Evolutionary conservation across 2,329 filamentous ascomycete species (phyloP).

Genomic region (Sarocladiaceae sp.): DNA sequence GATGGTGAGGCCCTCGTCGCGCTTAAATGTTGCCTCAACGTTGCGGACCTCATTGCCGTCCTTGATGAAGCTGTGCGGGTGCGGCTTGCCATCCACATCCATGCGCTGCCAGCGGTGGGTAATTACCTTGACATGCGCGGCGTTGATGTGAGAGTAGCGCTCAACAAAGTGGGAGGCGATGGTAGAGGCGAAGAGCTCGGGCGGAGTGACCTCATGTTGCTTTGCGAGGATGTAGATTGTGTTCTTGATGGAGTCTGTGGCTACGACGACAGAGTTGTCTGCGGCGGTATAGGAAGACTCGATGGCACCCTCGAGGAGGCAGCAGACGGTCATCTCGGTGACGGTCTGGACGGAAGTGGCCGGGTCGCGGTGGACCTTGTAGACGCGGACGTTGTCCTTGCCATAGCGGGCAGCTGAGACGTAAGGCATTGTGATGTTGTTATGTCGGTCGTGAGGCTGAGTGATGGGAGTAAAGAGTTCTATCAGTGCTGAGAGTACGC

Average conservation of each 20-base stretch:
- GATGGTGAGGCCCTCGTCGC: constrained; percentile 65
- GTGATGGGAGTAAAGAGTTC: no score
- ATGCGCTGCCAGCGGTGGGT: constrained; percentile 92
- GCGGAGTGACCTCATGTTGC: constrained; percentile 84
- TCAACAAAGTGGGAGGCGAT: constrained; percentile 84
- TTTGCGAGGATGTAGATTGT: constrained; percentile 94
- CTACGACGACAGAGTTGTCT: constrained; percentile 92
- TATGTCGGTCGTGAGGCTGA: background rate
- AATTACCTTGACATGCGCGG: constrained; percentile 72
- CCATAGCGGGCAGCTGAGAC: constrained; percentile 67
- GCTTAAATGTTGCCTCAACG: constrained; percentile 65
- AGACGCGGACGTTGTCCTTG: constrained; percentile 98
- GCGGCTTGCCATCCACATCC: constrained; percentile 76
- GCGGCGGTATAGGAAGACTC: constrained; percentile 83
- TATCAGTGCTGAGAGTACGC: background rate
- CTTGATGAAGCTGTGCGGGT: constrained; percentile 91
- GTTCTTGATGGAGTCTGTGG: constrained; percentile 98
- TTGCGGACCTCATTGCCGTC: constrained; percentile 84
- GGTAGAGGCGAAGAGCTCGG: constrained; percentile 83
- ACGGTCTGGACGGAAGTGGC: constrained; percentile 75
- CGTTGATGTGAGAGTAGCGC: constrained; percentile 81
- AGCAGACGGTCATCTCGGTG: constrained; percentile 91
- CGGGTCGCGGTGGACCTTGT: constrained; percentile 82
- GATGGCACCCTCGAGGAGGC: constrained; percentile 88
- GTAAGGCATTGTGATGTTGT: constrained; percentile 44